Evolutionary conservation across 108 stramenopile genomes (phyloP).

Genomic region (Nitzschia sp.): DNA sequence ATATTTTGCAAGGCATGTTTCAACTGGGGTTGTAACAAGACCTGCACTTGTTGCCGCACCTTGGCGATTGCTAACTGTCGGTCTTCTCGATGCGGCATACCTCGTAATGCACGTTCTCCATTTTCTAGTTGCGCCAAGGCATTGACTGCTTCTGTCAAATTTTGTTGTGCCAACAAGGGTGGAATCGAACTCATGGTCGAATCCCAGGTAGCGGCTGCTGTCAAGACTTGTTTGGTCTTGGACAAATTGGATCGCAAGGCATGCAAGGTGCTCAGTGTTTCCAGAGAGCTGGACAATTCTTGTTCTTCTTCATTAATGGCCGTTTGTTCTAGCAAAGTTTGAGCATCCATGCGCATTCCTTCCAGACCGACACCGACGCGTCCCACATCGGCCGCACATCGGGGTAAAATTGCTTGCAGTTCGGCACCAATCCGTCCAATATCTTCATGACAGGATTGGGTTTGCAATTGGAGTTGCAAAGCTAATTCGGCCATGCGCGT

Average conservation of each 20-base stretch:
- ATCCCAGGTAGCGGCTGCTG: conserved; percentile 82
- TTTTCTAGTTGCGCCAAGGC: conserved; percentile 62
- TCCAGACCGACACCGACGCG: conserved; percentile 69
- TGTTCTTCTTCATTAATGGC: conserved; percentile 18
- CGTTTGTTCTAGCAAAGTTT: conserved; percentile 48
- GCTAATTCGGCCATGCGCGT: conserved; percentile 79
- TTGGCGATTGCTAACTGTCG: conserved; percentile 50
- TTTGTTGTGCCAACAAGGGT: conserved; percentile 53
- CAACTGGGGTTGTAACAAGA: conserved; percentile 70
- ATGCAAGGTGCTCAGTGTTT: conserved; percentile 75
- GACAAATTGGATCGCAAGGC: conserved; percentile 67
- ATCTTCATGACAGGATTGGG: conserved; percentile 84
- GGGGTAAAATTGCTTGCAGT: conserved; percentile 79
- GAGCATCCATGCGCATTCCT: conserved; percentile 65
- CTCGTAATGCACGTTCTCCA: conserved; percentile 67
- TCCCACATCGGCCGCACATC: conserved; percentile 78
- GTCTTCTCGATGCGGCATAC: conserved; percentile 75
- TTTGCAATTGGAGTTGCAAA: conserved; percentile 77
- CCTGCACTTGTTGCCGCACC: conserved; percentile 65
- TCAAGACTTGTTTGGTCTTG: conserved; percentile 64
- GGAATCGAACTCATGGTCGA: conserved; percentile 63
- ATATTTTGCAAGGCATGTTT: conserved; percentile 74
- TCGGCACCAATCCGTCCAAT: conserved; percentile 85
- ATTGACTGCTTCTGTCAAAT: conserved; percentile 63
- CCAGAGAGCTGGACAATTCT: conserved; percentile 53